Base-by-base conservation (phyloP, 148 eudicot species). In the Vaccinium myrtillus region DNA sequence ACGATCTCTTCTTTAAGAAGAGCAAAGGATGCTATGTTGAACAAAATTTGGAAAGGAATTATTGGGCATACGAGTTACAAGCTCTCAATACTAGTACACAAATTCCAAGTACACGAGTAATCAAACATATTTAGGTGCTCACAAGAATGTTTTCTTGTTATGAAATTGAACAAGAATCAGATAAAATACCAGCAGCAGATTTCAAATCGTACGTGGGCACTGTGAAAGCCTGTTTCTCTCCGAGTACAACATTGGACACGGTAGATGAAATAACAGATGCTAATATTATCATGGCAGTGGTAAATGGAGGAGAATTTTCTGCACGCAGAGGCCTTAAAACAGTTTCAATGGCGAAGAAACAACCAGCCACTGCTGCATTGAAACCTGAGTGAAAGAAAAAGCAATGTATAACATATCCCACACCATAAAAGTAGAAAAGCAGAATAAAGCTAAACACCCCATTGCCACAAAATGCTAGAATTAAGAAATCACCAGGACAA, bases 361-460 rank as follows among this genome's bases (percentile, higher is more conserved):
- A 96, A 83, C 98, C 99, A 86, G 99, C 99, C 81, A 96, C 98
- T 21, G 99, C 95, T 50, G 99, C 99, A 83, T 96, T 96, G 80
- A 96, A 96, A 85, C 99, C 99, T 96, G 93, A 39, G 76, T 59
- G 73, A 67, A 69, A 56, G 12, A 85, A 70, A 83, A 63, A 51
- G 8, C 69, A 8, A 77, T 4, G 23, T 30, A 80, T 39, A 27
- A 75, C 49, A 73, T 14, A 48, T 15, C 49, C 79, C 55, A 82
- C 55, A 58, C 32, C 50, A 83, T 10, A 65, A 25, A 59, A 49
- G 50, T 73, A 39, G 48, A 50, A 69, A 51, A 53, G 39, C 79
- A 61, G 54, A 25, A 61, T 49, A 67, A 77, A 78, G 75, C 11
- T 75, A 61, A 73, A 50, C 74, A 32, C 50, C 50, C 71, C 77